Base-by-base conservation (phyloP, 2,329 filamentous ascomycete species). In the Aspergillus piperis region DNA sequence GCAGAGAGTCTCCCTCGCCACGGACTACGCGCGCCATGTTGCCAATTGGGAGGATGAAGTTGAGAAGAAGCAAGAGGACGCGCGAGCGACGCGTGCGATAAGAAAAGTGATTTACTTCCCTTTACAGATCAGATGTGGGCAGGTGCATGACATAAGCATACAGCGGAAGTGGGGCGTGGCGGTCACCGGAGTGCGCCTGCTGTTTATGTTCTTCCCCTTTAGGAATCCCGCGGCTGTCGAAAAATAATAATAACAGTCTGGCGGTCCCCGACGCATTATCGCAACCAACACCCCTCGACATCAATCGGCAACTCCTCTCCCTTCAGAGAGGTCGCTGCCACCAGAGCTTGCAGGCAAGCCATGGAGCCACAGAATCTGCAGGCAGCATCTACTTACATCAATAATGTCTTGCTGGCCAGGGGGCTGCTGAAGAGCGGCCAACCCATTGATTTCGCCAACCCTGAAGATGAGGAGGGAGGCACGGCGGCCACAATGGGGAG, bases 371-470 rank as follows among this genome's bases (percentile, higher is more conserved):
- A 76, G 49, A 86, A 83, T 70, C 75, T 88, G 60, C 81, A 85
- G 63, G 84, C 84, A 47, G 86, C 86, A 23, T 86, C 86, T 30
- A 81, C 80, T 6, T 88, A 89, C 71, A 80, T 89, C 63, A 88
- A 89, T 75, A 88, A 88, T 64, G 77, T 88, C 5, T 77, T 88
- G 19, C 80, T 88, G n/a, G 85, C 86, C 7, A 83, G 86, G 47
- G 86, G 86, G 32, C 76, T 88, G 13, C 74, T 88, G 42, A 83
- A 84, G 61, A 83, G 86, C 80, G 84, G 80, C 47, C 75, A 71
- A 52, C 70, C 78, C 8, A 82, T 99, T 76, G 89, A 97, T 75
- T 99, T 99, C 75, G 88, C 90, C 62, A 81, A 86, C 63, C 89
- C 90, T 8, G 86, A 86, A 56, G 82, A 86, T 64, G 84, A 82